Conservation (phyloP, 768 basidiomycete genomes). For the Naematelia encephala region DNA sequence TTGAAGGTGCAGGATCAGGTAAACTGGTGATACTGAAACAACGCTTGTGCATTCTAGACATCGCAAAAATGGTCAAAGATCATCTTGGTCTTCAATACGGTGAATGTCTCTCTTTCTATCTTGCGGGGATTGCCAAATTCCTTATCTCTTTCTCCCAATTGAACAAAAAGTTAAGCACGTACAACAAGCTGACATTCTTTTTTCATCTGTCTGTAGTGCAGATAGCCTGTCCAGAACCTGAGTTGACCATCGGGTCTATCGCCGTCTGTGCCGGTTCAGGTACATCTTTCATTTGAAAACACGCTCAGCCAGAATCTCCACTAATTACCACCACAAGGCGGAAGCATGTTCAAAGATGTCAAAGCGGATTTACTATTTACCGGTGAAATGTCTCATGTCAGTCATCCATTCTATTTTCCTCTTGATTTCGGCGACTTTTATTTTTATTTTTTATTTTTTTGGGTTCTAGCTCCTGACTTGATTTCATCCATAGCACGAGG, state of each 20-base stretch:
- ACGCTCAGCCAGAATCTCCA: too few relatives aligned
- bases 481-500: slow-evolving; percentile 68
- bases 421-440: neutral
- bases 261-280: slow-evolving; percentile 92
- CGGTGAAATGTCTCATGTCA: slow-evolving; percentile 86
- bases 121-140: too few relatives aligned
- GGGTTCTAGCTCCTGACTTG: too few relatives aligned
- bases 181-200: neutral
- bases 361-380: slow-evolving; percentile 85
- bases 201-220: slow-evolving; percentile 27
- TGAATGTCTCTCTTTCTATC: slow-evolving; percentile 48
- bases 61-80: slow-evolving; percentile 67
- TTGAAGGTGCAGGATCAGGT: slow-evolving; percentile 59
- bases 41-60: slow-evolving; percentile 60
- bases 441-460: neutral
- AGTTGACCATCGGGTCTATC: slow-evolving; percentile 56
- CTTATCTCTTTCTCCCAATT: too few relatives aligned
- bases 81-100: slow-evolving; percentile 62
- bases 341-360: slow-evolving; percentile 66
- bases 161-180: too few relatives aligned
- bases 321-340: slow-evolving; percentile 42
- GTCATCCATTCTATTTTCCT: slow-evolving; percentile 8
- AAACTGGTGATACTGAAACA: slow-evolving; percentile 64
- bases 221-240: slow-evolving; percentile 28
- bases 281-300: neutral